A percentile compares a stretch with the other conserved stretches of the same genome.
Conservation (phyloP, 179 eudicot species). For the Silene noctiflora region DNA sequence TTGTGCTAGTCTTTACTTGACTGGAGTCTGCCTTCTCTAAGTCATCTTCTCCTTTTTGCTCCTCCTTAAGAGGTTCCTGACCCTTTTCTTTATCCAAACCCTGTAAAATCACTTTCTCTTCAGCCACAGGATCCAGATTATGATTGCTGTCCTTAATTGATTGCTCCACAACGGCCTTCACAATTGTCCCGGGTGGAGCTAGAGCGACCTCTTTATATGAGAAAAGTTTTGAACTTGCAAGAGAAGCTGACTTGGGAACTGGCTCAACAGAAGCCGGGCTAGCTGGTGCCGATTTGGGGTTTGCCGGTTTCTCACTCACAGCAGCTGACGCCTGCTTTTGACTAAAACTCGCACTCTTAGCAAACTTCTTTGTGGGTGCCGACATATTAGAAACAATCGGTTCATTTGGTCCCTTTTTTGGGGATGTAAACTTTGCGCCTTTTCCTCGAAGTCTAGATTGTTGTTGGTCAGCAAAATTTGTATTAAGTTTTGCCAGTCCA, state of each 20-base stretch:
- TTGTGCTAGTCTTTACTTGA: slow-evolving; percentile 11
- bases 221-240: slow-evolving; percentile 59
- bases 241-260: slow-evolving; percentile 42
- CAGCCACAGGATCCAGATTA: slow-evolving; percentile 26
- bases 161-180: slow-evolving; percentile 67
- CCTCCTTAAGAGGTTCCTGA: slow-evolving; percentile 34
- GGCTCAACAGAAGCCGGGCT: slow-evolving; percentile 57
- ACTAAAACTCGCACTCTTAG: slow-evolving; percentile 65
- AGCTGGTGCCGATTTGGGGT: slow-evolving; percentile 58
- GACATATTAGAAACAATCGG: slow-evolving; percentile 39
- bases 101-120: slow-evolving; percentile 24
- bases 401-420: slow-evolving; percentile 51
- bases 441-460: slow-evolving; percentile 51
- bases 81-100: slow-evolving; percentile 23
- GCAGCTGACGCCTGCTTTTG: slow-evolving; percentile 41
- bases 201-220: slow-evolving; percentile 97
- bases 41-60: slow-evolving; percentile 25
- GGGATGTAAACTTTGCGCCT: slow-evolving; percentile 50
- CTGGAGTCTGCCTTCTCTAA: slow-evolving; percentile 25
- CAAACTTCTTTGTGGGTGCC: slow-evolving; percentile 44
- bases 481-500: slow-evolving; percentile 69
- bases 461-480: slow-evolving; percentile 55
- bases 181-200: slow-evolving; percentile 88
- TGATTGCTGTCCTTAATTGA: slow-evolving; percentile 41
- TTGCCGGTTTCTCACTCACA: slow-evolving; percentile 38